Evolutionary conservation across 2,329 filamentous ascomycete species (phyloP), one percentile per base, ranked within the genome.

Genomic region (Dothiorella sarmentorum): DNA sequence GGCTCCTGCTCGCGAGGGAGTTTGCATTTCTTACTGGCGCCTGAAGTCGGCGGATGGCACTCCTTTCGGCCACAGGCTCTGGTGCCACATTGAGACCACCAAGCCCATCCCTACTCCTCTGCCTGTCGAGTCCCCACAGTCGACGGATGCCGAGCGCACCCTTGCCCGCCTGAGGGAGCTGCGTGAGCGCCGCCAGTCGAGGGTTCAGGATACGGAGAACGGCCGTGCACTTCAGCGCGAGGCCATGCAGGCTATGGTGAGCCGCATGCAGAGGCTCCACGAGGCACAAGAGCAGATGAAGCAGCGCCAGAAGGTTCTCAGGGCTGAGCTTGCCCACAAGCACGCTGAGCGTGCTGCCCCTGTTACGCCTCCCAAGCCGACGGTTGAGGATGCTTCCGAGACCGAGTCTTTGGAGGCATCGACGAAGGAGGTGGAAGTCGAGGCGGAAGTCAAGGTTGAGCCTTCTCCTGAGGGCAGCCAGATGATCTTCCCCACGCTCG

Each of bases 401-500:
- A 29, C 31, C 7, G 58, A 60, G 22, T 35, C 37, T 35, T 35
- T 37, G 6, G 43, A 53, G 31, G 20, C 15, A 13, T 15, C 44
- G 5, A 45, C 29, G 26, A 27, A 52, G 56, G n/a, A 51, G 44
- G n/a, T n/a, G n/a, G n/a, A n/a, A n/a, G n/a, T n/a, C n/a, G 56
- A 40, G 53, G 6, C 26, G 10, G 52, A 62, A 33, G 40, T 29
- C 10, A 58, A 52, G 38, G 26, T 40, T 2, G 60, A 63, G 51
- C 60, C 65, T 45, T 47, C 63, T 52, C 47, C 69, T 45, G 64
- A 69, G 59, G 63, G 67, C 44, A 90, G 87, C 75, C 85, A 86
- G 67, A 97, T 97, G 91, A 92, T 97, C 70, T 97, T 97, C 83
- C 94, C 94, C 61, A 96, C 89, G 74, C 83, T 97, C 37, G 91